Percentiles rank a stretch among this genome's conserved stretches.
Evolutionary conservation across 495 filamentous ascomycete genomes (phyloP).

Genomic region (Thozetella sp.): DNA sequence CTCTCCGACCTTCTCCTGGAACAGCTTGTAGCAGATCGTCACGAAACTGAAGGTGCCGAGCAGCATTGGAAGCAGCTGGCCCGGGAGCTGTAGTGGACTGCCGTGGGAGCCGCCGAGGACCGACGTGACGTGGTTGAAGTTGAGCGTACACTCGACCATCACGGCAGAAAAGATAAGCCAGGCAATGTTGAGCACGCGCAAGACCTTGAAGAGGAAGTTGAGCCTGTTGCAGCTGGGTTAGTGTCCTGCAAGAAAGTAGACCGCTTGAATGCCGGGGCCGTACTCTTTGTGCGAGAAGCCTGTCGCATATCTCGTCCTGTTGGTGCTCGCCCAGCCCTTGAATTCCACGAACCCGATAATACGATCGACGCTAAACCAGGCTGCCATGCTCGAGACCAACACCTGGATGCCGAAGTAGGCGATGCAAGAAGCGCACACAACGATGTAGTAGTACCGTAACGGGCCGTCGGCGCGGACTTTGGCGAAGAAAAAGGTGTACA

Average conservation of each 20-base stretch:
- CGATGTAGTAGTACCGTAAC: constrained; percentile 18
- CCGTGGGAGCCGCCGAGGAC: constrained; percentile 17
- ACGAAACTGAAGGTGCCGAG: constrained; percentile 22
- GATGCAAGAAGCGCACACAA: constrained; percentile 14
- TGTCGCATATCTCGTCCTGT: constrained; percentile 17
- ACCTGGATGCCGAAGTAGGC: constrained; percentile 22
- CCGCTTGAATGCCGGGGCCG: too few species aligned
- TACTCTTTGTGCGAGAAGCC: constrained; percentile 21
- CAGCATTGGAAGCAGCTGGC: constrained; percentile 21
- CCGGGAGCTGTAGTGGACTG: constrained; percentile 14
- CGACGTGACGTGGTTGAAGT: constrained; percentile 19
- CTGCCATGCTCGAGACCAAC: constrained; percentile 16
- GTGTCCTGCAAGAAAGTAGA: too few species aligned
- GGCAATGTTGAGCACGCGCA: constrained; percentile 20
- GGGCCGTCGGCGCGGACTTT: constrained; percentile 16
- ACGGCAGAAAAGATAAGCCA: constrained; percentile 24
- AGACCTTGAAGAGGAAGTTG: constrained; percentile 13
- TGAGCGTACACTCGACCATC: constrained; percentile 24
- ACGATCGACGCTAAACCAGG: constrained; percentile 6
- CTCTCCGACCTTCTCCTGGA: constrained; percentile 10
- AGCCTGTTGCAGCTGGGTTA: constrained; percentile 12
- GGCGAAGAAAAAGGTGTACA: constrained; percentile 27
- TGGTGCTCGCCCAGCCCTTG: constrained; percentile 7
- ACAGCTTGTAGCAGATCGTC: constrained; percentile 16
- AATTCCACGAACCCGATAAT: constrained; percentile 7